phyloP scores from a whole-genome alignment of 2,329 filamentous ascomycete species.

The Penicillium sp. region DNA sequence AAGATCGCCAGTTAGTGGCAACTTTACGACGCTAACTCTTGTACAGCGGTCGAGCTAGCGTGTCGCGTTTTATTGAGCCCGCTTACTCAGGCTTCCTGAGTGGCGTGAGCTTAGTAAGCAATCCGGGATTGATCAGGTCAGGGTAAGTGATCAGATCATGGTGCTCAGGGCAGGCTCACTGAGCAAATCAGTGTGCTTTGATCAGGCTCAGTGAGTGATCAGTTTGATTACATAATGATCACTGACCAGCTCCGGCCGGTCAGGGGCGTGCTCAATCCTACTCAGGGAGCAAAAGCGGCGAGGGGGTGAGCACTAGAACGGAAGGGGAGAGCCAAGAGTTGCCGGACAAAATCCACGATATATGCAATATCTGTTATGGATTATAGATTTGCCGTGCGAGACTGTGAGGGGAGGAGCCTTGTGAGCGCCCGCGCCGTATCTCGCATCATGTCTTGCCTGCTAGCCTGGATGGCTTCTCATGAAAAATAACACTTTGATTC shows the following conservation, averaged over 20 bases:
- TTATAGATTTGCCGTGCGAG: background rate
- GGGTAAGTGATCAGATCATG: background rate
- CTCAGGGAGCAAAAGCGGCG: conserved; percentile 20
- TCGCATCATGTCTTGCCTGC: too few relatives aligned
- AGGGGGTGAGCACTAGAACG: conserved; percentile 19
- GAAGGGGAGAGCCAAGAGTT: conserved; percentile 11
- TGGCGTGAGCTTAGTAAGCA: background rate
- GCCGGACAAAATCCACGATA: conserved; percentile 8
- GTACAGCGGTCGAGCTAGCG: background rate
- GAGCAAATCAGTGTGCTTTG: background rate
- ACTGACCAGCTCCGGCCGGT: conserved; percentile 10
- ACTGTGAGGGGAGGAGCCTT: too few relatives aligned
- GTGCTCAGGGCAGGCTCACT: background rate
- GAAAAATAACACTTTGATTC: background rate
- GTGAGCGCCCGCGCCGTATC: background rate
- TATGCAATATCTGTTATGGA: too few relatives aligned
- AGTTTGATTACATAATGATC: conserved; percentile 14
- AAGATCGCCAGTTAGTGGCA: background rate
- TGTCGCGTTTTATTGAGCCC: background rate
- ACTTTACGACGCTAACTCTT: background rate
- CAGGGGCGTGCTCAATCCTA: conserved; percentile 16
- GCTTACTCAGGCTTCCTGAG: background rate
- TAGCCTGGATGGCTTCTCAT: too few relatives aligned
- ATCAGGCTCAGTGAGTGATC: conserved; percentile 2
- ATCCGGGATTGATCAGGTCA: background rate